A percentile compares a stretch with the other conserved stretches of the same genome.
Evolutionary conservation across 164 flowering plant genomes (phyloP).

Genomic region (Litsea cubeba): DNA sequence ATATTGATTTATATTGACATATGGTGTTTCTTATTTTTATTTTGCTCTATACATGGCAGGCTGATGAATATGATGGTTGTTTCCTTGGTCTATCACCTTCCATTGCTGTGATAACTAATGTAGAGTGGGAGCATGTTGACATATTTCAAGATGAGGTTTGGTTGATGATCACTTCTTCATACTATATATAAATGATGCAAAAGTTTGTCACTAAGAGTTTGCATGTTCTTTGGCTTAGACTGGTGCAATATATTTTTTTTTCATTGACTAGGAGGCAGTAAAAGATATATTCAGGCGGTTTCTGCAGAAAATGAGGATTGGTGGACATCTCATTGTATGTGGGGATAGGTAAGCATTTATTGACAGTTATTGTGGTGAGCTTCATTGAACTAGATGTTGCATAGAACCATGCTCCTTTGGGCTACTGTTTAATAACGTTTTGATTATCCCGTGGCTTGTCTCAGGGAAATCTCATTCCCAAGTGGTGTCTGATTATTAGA

Average conservation of each 20-base stretch:
- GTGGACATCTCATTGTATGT: conserved; percentile 43
- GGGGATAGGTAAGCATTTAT: conserved; percentile 37
- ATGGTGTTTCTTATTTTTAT: not conserved
- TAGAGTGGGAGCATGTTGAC: conserved; percentile 58
- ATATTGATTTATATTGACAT: conserved; percentile 36
- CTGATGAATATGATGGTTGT: conserved; percentile 50
- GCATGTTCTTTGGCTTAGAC: not conserved
- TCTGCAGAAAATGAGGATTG: conserved; percentile 29
- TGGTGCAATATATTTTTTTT: conserved; percentile 1
- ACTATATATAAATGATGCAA: not conserved
- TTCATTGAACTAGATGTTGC: not conserved
- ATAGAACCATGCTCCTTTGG: not conserved
- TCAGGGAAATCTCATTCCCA: too few relatives aligned
- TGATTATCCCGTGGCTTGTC: too few relatives aligned
- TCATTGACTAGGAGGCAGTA: conserved; percentile 29
- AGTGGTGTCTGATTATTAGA: too few relatives aligned
- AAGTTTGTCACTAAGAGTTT: not conserved
- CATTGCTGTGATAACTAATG: conserved; percentile 39
- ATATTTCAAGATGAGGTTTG: conserved; percentile 39
- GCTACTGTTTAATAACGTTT: too few relatives aligned
- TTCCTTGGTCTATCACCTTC: conserved; percentile 39
- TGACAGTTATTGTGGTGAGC: not conserved
- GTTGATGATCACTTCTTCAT: not conserved
- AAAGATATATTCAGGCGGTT: conserved; percentile 29
- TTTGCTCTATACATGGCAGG: conserved; percentile 16